phyloP scores from a whole-genome alignment of 2,329 filamentous ascomycete genomes.

The Hymenoscyphus albidus region DNA sequence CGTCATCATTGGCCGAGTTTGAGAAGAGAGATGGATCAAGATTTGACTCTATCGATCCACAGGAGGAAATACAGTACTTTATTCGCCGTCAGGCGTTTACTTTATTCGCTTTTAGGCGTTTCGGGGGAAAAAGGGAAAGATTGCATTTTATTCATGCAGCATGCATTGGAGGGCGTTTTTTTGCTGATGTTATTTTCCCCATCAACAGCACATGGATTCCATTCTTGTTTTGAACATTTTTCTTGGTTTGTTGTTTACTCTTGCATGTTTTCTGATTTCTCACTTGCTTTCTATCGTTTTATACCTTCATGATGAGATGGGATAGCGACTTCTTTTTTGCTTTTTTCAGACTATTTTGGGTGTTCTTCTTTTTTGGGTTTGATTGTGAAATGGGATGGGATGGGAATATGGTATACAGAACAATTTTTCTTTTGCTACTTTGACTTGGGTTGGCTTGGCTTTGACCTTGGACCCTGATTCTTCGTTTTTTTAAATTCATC shows the following conservation, averaged over 20 bases:
- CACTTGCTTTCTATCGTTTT: background rate
- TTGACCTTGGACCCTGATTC: background rate
- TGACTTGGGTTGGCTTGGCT: background rate
- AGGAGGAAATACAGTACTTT: no score
- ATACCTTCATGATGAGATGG: conserved; percentile 4
- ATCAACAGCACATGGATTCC: background rate
- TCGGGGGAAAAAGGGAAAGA: background rate
- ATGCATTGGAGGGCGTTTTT: conserved; percentile 10
- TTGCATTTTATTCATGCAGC: background rate
- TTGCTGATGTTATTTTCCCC: background rate
- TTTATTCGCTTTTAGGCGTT: conserved; percentile 13
- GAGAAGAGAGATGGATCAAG: background rate
- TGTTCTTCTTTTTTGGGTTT: background rate
- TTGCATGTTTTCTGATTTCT: background rate
- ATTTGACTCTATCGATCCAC: no score
- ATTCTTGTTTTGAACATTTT: background rate
- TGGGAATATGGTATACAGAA: background rate
- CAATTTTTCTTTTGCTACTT: background rate
- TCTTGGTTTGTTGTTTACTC: background rate
- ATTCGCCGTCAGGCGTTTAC: no score
- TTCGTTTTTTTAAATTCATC: background rate
- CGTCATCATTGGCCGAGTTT: background rate
- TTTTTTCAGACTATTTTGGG: background rate
- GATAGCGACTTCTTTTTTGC: background rate
- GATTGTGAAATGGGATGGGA: background rate